These are phyloP conservation scores for Fusarium marasasianum DNA, from an alignment of 2,329 filamentous ascomycete genomes.

Conservation along the genomic window DNA sequence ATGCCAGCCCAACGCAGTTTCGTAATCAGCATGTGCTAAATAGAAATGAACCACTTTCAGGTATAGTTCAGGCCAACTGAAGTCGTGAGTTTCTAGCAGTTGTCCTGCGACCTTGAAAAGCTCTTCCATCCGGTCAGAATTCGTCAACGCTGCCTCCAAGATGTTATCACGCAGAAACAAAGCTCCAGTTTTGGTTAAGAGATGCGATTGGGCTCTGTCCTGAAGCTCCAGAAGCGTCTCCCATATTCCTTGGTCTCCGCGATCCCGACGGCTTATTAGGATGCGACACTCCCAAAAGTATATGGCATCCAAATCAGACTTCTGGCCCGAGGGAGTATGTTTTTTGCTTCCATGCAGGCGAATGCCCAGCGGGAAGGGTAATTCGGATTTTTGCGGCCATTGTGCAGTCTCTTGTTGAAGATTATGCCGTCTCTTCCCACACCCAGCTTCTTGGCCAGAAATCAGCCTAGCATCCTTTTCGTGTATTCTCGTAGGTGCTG, in stretches of 20 bases:
- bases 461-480: background rate
- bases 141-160: conserved; percentile 43
- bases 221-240: conserved; percentile 39
- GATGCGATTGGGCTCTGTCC: conserved; percentile 14
- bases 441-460: conserved; percentile 6
- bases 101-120: conserved; percentile 42
- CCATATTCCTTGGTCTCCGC: conserved; percentile 43
- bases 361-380: conserved; percentile 16
- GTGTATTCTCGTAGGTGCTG: conserved; percentile 5
- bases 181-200: conserved; percentile 38
- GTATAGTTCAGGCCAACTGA: conserved; percentile 62
- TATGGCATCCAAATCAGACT: conserved; percentile 12
- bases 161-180: conserved; percentile 44
- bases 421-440: background rate
- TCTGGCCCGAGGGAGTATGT: background rate
- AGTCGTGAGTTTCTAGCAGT: conserved; percentile 51
- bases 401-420: conserved; percentile 23
- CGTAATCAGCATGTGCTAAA: conserved; percentile 51
- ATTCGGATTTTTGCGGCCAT: conserved; percentile 22
- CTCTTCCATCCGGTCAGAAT: conserved; percentile 38
- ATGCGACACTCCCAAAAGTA: conserved; percentile 35
- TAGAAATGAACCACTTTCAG: conserved; percentile 56
- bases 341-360: background rate
- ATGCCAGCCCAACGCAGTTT: conserved; percentile 59
- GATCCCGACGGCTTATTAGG: conserved; percentile 24